A percentile compares a stretch with the other conserved stretches of the same genome.
phyloP scores from a whole-genome alignment of 2,329 filamentous ascomycete genomes.

The Aspergillus spinulosporus region DNA sequence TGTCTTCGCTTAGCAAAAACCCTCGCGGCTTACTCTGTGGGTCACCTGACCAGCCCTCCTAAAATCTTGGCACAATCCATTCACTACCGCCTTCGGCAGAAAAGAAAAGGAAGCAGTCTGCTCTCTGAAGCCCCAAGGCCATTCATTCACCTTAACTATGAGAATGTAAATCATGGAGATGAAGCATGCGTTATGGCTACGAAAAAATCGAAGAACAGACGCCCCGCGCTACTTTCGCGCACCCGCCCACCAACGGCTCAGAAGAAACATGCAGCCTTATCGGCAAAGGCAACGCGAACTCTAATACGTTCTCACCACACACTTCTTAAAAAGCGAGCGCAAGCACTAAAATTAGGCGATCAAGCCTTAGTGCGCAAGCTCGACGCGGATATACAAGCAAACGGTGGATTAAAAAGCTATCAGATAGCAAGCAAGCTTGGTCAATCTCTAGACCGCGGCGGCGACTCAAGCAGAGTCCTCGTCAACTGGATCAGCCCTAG shows the following conservation, averaged over 20 bases:
- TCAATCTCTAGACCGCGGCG: slow-evolving; percentile 60
- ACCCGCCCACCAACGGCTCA: slow-evolving; percentile 47
- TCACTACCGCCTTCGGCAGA: slow-evolving; percentile 10
- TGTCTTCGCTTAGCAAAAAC: slow-evolving; percentile 45
- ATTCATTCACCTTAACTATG: background rate
- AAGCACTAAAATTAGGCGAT: slow-evolving; percentile 52
- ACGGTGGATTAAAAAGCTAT: slow-evolving; percentile 61
- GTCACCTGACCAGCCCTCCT: slow-evolving; percentile 36
- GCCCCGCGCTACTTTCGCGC: slow-evolving; percentile 43
- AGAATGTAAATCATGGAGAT: background rate
- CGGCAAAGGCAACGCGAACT: slow-evolving; percentile 58
- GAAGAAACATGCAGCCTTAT: slow-evolving; percentile 45
- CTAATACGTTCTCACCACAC: slow-evolving; percentile 62
- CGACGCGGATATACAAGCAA: slow-evolving; percentile 52
- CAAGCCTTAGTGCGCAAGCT: slow-evolving; percentile 45
- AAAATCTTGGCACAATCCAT: slow-evolving; percentile 7
- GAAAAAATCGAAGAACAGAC: slow-evolving; percentile 34
- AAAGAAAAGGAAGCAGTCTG: slow-evolving; percentile 3
- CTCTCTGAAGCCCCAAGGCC: background rate
- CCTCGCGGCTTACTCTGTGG: slow-evolving; percentile 37
- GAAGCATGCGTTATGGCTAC: slow-evolving; percentile 27
- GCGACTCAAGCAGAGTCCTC: slow-evolving; percentile 62
- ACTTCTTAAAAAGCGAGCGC: slow-evolving; percentile 57
- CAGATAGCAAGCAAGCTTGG: slow-evolving; percentile 64
- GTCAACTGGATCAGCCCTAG: slow-evolving; percentile 57